Percentiles rank a stretch among this genome's conserved stretches.
phyloP scores from a whole-genome alignment of 306 rosid species.

The Fragaria ananassa region DNA sequence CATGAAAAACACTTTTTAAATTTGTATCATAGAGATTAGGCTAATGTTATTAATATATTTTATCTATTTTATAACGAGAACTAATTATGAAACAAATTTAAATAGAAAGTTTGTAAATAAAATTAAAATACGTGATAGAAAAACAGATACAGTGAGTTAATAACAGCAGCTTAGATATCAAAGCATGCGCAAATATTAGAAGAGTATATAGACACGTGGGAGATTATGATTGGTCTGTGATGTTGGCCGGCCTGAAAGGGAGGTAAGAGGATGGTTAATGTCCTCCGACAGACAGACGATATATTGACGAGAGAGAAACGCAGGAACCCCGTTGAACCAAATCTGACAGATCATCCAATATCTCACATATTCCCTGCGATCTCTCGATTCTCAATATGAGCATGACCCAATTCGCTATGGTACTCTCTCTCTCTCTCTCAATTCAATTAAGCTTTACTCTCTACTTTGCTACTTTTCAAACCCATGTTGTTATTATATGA shows the following conservation, averaged over 20 bases:
- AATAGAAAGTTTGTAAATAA: too few relatives aligned
- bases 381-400: conserved; percentile 37
- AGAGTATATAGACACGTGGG: background rate
- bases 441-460: background rate
- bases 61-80: too few relatives aligned
- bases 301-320: background rate
- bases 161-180: too few relatives aligned
- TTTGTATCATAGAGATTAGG: too few relatives aligned
- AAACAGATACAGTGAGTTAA: too few relatives aligned
- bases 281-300: conserved; percentile 6
- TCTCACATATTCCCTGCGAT: background rate
- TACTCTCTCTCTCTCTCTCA: conserved; percentile 22
- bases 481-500: background rate
- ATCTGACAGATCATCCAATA: background rate
- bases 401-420: conserved; percentile 91
- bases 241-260: background rate
- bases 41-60: too few relatives aligned
- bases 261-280: background rate
- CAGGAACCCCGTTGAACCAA: conserved; percentile 4
- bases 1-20: too few relatives aligned
- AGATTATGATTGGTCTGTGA: background rate
- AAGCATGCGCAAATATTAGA: too few relatives aligned
- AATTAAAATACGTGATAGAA: too few relatives aligned
- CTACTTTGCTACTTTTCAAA: background rate
- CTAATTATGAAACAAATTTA: too few relatives aligned